A percentile compares a stretch with the other conserved stretches of the same genome.
These are phyloP conservation scores for Brasenia schreberi DNA, from an alignment of 164 flowering plant genomes.

Conservation along the genomic window DNA sequence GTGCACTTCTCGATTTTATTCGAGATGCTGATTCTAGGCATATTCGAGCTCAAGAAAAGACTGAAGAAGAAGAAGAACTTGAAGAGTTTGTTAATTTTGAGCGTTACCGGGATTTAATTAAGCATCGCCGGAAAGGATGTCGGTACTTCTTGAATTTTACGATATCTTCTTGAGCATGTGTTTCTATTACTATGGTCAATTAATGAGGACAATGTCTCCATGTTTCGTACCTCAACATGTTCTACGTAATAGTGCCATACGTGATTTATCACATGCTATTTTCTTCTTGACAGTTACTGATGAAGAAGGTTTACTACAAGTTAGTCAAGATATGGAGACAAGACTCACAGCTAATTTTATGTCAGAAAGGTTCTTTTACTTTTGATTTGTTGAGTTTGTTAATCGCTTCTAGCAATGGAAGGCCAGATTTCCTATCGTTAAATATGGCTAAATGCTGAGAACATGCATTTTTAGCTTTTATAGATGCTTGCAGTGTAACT, in stretches of 20 bases:
- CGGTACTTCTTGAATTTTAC: constrained; percentile 77
- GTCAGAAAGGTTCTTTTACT: constrained; percentile 40
- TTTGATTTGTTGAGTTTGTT: neutral
- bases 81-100: constrained; percentile 99
- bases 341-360: constrained; percentile 40
- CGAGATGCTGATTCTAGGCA: constrained; percentile 52
- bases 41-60: constrained; percentile 42
- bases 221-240: neutral
- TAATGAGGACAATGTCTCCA: neutral
- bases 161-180: neutral
- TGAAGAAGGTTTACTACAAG: constrained; percentile 90
- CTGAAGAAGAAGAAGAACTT: constrained; percentile 89
- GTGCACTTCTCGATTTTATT: constrained; percentile 91
- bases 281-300: constrained; percentile 59
- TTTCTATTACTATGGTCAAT: neutral
- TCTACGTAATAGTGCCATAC: no score
- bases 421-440: no score
- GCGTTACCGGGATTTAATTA: constrained; percentile 99
- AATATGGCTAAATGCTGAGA: no score
- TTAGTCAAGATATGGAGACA: constrained; percentile 71
- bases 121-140: constrained; percentile 99
- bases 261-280: constrained; percentile 3
- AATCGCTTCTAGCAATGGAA: neutral
- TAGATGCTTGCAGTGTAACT: no score
- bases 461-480: no score